Evolutionary conservation across 768 basidiomycete genomes (phyloP), one percentile per base, ranked within the genome.

Genomic region (Kwoniella sp.): DNA sequence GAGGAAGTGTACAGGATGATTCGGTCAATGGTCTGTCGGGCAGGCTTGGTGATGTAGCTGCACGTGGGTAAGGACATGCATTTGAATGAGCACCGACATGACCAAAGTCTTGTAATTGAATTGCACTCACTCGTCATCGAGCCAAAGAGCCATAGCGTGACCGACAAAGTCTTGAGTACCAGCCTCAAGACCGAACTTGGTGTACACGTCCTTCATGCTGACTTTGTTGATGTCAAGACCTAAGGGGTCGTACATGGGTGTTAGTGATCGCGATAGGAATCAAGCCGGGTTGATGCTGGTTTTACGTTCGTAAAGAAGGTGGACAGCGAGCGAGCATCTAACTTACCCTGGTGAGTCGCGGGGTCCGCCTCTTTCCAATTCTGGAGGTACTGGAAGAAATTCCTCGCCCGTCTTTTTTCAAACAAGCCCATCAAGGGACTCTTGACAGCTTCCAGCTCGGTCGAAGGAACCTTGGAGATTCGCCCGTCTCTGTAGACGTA

Each of bases 141-240:
- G 85, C 83, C 97, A 93, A 53, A 99, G 87, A 1, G 95, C 96
- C 96, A 99, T 97, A 61, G 96, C 93, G 77, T 99, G 96, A 29
- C 96, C 96, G 79, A 99, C 89, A 82, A 99, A 99, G 82, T 99
- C 96, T 81, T 97, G 94, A 53, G 96, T 98, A 41, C 95, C 96
- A 65, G 92, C 85, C 82, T 98, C 96, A 48, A 99, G 85, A 23
- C 95, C 94, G 76, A 98, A 99, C 80, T 96, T 95, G 83, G 91
- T 89, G 81, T 98, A 99, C 7, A 99, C 90, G 25, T 87, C 85
- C 82, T 89, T 90, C 96, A 99, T 99, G 72, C 86, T 89, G 75
- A 93, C 89, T 80, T 80, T 90, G 81, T 98, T 93, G 54, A 98
- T 86, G 78, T 97, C 82, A 74, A 98, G 81, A 37, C 92, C 93